These are phyloP conservation scores for Microsporum canis DNA, from an alignment of 2,329 filamentous ascomycete genomes.

Conservation along the genomic window DNA sequence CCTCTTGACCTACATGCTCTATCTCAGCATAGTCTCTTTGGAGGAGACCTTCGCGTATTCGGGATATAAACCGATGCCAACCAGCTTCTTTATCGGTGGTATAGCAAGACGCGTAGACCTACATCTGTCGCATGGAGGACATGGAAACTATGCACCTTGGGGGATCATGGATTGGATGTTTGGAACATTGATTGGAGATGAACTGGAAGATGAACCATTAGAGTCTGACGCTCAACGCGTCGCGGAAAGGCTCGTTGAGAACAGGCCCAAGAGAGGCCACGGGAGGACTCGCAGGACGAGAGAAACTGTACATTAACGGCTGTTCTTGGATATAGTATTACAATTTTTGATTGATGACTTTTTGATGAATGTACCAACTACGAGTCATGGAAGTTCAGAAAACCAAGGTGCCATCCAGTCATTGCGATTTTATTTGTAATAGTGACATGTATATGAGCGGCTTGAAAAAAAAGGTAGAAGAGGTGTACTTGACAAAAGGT, in stretches of 20 bases:
- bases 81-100: conserved; percentile 46
- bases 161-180: conserved; percentile 37
- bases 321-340: background rate
- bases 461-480: background rate
- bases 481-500: background rate
- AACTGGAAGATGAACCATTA: conserved; percentile 40
- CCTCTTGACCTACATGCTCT: conserved; percentile 48
- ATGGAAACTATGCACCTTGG: conserved; percentile 37
- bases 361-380: background rate
- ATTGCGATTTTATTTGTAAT: background rate
- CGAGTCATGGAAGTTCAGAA: too few relatives aligned
- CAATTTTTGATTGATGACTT: background rate
- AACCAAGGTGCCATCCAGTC: conserved; percentile 2
- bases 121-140: conserved; percentile 41
- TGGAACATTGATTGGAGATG: conserved; percentile 33
- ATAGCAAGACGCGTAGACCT: conserved; percentile 47
- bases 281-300: conserved; percentile 11
- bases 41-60: conserved; percentile 51
- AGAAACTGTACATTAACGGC: background rate
- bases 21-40: conserved; percentile 44
- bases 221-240: conserved; percentile 27
- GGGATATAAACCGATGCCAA: conserved; percentile 48
- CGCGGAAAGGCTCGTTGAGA: conserved; percentile 23
- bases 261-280: conserved; percentile 22
- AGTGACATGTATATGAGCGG: conserved; percentile 2